Conservation (phyloP, 176 grass and related monocot species). For the Saccharum officinarum region DNA sequence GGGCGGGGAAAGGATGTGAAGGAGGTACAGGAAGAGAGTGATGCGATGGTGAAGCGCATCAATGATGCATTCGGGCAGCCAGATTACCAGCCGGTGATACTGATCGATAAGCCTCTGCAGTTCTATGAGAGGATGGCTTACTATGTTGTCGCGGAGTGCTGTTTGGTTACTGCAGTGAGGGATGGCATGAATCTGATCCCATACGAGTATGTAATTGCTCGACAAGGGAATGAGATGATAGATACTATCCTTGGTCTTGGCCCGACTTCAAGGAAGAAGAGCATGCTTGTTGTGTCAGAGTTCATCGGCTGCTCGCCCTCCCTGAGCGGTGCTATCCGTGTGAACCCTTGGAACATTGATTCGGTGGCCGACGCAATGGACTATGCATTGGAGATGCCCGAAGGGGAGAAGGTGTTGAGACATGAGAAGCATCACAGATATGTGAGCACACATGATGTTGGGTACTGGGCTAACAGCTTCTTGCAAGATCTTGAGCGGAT, state of each 20-base stretch:
- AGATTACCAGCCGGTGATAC: conserved; percentile 74
- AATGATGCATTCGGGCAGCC: conserved; percentile 75
- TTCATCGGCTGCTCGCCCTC: conserved; percentile 96
- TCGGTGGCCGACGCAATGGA: conserved; percentile 89
- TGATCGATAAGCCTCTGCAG: conserved; percentile 74
- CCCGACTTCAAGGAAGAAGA: conserved; percentile 61
- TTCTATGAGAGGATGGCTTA: conserved; percentile 98
- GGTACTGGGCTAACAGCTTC: conserved; percentile 97
- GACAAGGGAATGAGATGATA: conserved; percentile 74
- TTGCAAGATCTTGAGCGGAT: conserved; percentile 83
- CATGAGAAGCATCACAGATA: conserved; percentile 90
- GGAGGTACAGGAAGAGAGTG: conserved; percentile 82
- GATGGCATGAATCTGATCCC: conserved; percentile 99
- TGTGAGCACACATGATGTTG: conserved; percentile 87
- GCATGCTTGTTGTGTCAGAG: conserved; percentile 84
- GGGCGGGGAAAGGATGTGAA: conserved; percentile 84
- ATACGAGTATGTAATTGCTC: conserved; percentile 85
- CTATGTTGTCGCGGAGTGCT: conserved; percentile 83
- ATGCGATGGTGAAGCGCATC: conserved; percentile 86
- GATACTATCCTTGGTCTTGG: conserved; percentile 63
- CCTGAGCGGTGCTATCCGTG: conserved; percentile 73
- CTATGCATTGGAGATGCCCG: conserved; percentile 68
- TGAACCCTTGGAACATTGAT: conserved; percentile 96
- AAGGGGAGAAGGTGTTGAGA: conserved; percentile 72
- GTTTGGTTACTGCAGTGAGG: conserved; percentile 90